phyloP scores from a whole-genome alignment of 1,139 yeast genomes.

The Eremothecium sinecaudum region DNA sequence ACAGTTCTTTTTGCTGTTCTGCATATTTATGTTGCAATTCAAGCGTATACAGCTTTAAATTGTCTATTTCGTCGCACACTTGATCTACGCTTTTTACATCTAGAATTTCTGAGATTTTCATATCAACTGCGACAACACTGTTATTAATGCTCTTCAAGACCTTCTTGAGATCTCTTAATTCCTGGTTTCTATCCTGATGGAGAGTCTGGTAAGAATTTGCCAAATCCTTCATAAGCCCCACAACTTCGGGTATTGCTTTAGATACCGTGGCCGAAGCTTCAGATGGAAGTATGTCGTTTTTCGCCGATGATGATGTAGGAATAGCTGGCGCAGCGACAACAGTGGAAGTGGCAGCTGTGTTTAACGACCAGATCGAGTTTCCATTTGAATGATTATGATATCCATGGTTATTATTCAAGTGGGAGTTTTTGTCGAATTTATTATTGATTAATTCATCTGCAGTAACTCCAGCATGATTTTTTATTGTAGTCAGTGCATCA shows the following conservation, averaged over 20 bases:
- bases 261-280: conserved; percentile 27
- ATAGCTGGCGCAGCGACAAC: conserved; percentile 8
- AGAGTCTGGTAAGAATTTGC: conserved; percentile 40
- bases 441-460: conserved; percentile 53
- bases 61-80: conserved; percentile 35
- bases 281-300: conserved; percentile 22
- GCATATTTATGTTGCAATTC: conserved; percentile 23
- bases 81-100: conserved; percentile 42
- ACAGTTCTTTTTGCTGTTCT: conserved; percentile 30
- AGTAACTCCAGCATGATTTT: conserved; percentile 61
- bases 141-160: conserved; percentile 18
- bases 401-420: conserved; percentile 5
- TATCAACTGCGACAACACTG: conserved; percentile 17
- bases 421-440: conserved; percentile 13
- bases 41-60: conserved; percentile 35
- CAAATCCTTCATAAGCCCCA: conserved; percentile 36
- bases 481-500: conserved; percentile 62
- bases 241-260: conserved; percentile 25
- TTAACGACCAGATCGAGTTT: conserved; percentile 7
- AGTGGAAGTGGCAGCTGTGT: conserved; percentile 9
- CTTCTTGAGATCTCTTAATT: conserved; percentile 16
- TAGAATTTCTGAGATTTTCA: conserved; percentile 24
- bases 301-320: conserved; percentile 13
- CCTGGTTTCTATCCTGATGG: conserved; percentile 19
- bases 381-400: conserved; percentile 4